Base-by-base conservation (phyloP, 148 eudicot species). In the Gaultheria prostrata region DNA sequence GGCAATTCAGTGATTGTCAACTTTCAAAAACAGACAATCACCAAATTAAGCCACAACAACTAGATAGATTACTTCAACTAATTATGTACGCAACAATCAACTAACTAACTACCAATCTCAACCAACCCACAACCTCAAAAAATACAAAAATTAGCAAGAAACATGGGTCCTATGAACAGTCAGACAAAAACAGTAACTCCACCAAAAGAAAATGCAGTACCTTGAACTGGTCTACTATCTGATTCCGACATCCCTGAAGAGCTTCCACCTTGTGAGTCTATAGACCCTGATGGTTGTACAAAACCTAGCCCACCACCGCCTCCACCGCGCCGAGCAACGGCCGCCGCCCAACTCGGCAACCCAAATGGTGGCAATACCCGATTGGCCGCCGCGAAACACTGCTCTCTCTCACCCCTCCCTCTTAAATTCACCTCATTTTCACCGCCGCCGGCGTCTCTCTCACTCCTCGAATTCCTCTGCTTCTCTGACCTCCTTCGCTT, bases 401-500 rank as follows among this genome's bases (percentile, higher is more conserved):
- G 87, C 63, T 87, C 92, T 61, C 87, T 90, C 83, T 92, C 93
- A 73, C 89, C 81, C 83, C 85, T 90, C 79, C 87, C 93, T 63
- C 93, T 86, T 82, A 90, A 84, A 88, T 86, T 88, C 88, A 86
- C 81, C 81, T 85, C 86, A 83, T 43, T 76, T 74, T 84, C 76
- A 1, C 85, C 85, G 10, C 87, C 77, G 5, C 88, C 89, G 24
- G 88, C 87, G 12, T 79, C 89, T 70, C 82, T 84, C 45, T 85
- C 88, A 24, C 82, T 87, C 86, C 76, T 91, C 77, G 77, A 33
- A 76, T 43, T 87, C 89, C 90, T 95, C 87, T 94, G 98, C 83
- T 94, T 95, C 86, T 95, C 98, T 3, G 92, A 91, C 80, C 98
- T 85, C 80, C 98, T 88, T 70, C 97, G 84, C 85, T 94, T 95